Evolutionary conservation across 192 early-diverging fungal species (phyloP).

Genomic region (Fimicolochytrium jonesii): DNA sequence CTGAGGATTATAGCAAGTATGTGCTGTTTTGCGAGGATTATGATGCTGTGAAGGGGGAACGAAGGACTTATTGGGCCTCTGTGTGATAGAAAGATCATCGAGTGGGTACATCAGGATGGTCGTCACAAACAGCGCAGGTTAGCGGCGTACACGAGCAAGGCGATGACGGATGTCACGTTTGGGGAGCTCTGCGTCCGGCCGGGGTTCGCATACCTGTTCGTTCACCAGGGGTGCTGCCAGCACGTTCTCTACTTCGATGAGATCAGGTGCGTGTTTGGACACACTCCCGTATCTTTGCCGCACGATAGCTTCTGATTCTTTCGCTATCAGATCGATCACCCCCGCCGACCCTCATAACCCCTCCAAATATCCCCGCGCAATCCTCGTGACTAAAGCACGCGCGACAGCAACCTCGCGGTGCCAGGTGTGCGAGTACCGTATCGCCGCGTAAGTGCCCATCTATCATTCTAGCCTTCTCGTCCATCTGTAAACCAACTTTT

Average conservation of each 20-base stretch:
- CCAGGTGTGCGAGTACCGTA: constrained; percentile 4
- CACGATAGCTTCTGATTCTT: not conserved
- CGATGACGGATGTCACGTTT: constrained; percentile 57
- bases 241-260: constrained; percentile 45
- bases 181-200: constrained; percentile 59
- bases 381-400: no score
- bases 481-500: no score
- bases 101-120: constrained; percentile 61
- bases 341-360: no score
- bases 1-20: constrained; percentile 64
- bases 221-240: constrained; percentile 77
- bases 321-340: not conserved
- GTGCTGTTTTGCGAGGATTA: not conserved
- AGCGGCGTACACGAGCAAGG: not conserved
- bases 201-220: constrained; percentile 65
- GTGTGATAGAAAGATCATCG: constrained; percentile 58
- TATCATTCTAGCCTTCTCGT: no score
- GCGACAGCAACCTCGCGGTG: not conserved
- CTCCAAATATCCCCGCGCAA: no score
- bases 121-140: constrained; percentile 36
- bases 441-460: constrained; percentile 17
- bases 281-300: not conserved
- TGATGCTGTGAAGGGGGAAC: no score
- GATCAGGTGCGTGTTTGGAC: not conserved
- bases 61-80: no score